Base-by-base conservation (phyloP, 495 filamentous ascomycete genomes). In the Penicillium tannophilum region DNA sequence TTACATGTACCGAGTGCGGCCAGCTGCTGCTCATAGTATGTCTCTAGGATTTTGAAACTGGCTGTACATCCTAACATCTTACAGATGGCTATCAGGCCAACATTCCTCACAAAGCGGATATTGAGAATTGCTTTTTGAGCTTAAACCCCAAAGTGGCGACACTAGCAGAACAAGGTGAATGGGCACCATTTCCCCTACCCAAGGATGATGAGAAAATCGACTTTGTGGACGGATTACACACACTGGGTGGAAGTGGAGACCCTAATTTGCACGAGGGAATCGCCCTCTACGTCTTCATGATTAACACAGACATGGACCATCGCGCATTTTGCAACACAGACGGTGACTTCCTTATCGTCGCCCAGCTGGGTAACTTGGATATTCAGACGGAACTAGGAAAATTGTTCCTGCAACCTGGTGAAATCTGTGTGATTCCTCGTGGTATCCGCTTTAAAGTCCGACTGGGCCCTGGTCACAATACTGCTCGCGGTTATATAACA, bases 321-420 rank as follows among this genome's bases (percentile, higher is more conserved):
- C 53, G 54, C 2, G 75, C 75, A 14, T 76, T 73, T 58, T 75
- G 71, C 60, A 76, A 76, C 45, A 70, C 69, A 4, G 75, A 78
- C 17, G 75, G 75, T 4, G 75, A 78, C 49, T 73, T 76, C 51
- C 70, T 78, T 5, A 70, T 78, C 46, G 66, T 69, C n/a, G 65
- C 69, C 2, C 75, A 78, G 46, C 61, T 73, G 12, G 75, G 75
- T 3, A 73, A 62, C n/a, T 64, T 78, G 39, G 72, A 78, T 55
- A 72, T 78, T 47, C 70, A 75, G 54, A 78, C 75, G 0, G 75
- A 78, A 51, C 63, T 78, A 63, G 75, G 75, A 7, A 73, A 62
- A 61, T 57, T 76, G n/a, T 74, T 75, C 58, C 48, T 78, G 1
- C 72, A 76, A 48, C 73, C 75, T 1, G 74, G 74, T 7, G 75